Evolutionary conservation across 2,329 filamentous ascomycete species (phyloP), one percentile per base, ranked within the genome.

Genomic region (Ceratocystis albifundus): DNA sequence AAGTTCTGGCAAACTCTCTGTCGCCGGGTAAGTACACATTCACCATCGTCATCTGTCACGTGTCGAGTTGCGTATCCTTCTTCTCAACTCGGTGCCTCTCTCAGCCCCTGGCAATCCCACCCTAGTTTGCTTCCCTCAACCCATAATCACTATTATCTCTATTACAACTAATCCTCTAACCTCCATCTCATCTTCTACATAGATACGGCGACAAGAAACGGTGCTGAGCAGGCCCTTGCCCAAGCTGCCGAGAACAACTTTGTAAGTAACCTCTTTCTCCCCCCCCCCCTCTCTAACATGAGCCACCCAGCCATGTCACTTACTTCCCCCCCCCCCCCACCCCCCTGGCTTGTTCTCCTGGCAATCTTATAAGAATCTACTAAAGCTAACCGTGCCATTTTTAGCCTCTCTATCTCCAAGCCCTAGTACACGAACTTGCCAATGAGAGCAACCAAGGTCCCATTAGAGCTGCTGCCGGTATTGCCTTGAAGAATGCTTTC

Each of bases 401-500:
- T 63, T 10, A 96, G 94, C 87, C 94, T 73, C 85, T 88, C 77
- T 99, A 99, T 79, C 86, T 97, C 71, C 86, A 88, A 71, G 94
- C 91, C 70, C 88, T 99, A 74, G 93, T 94, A 71, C 88, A 90
- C 78, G 90, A 96, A 78, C 86, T 99, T 74, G 91, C 92, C 75
- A 96, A 96, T 78, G 93, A 97, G 74, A 83, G 84, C 71, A 87
- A 88, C 71, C 82, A 89, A 74, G 84, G 88, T 70, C 84, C 90
- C 74, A 94, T 96, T 75, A 88, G 94, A 82, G 88, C 90, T 72
- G 93, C 94, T 71, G 94, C 94, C 72, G 94, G 92, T 85, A 85
- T 99, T 72, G 93, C 94, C 72, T 82, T 99, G 74, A 99, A 99
- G 80, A 99, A 99, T 82, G 89, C 94, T 73, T 97, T 99, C 80